phyloP scores from a whole-genome alignment of 192 early-diverging fungal genomes.

The Spizellomyces punctatus region DNA sequence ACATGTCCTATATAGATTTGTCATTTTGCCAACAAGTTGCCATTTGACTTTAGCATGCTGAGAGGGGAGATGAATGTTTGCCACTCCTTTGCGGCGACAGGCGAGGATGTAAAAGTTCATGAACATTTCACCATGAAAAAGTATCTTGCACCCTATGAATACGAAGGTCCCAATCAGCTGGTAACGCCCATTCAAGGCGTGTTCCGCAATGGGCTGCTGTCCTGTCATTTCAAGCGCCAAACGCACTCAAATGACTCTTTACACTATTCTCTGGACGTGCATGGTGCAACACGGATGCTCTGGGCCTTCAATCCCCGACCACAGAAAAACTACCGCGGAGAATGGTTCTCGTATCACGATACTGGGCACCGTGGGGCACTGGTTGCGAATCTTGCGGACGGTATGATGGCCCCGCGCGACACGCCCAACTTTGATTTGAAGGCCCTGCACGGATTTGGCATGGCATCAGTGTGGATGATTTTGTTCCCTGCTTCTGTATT shows the following conservation, averaged over 20 bases:
- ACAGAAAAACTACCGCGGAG: slow-evolving; percentile 15
- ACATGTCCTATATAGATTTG: background rate
- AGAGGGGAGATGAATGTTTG: slow-evolving; percentile 38
- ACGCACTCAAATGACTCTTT: slow-evolving; percentile 21
- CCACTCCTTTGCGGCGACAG: slow-evolving; percentile 10
- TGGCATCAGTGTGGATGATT: slow-evolving; percentile 38
- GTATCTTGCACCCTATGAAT: slow-evolving; percentile 5
- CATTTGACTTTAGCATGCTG: slow-evolving; percentile 32
- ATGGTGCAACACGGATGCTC: slow-evolving; percentile 16
- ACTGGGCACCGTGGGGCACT: slow-evolving; percentile 25
- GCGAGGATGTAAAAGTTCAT: slow-evolving; percentile 18
- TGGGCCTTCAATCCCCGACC: slow-evolving; percentile 42
- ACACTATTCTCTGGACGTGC: slow-evolving; percentile 13
- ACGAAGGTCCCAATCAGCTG: background rate
- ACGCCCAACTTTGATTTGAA: slow-evolving; percentile 15
- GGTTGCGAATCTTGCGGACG: slow-evolving; percentile 3
- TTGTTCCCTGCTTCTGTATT: slow-evolving; percentile 37
- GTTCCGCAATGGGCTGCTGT: background rate
- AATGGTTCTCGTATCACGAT: slow-evolving; percentile 27
- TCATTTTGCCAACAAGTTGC: background rate
- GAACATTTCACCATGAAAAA: slow-evolving; percentile 29
- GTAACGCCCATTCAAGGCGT: background rate
- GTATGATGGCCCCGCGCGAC: background rate
- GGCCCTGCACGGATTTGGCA: slow-evolving; percentile 36
- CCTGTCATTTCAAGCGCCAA: slow-evolving; percentile 23